These are phyloP conservation scores for Tetraselmis chui DNA, from an alignment of 139 green algal species.

Conservation along the genomic window DNA sequence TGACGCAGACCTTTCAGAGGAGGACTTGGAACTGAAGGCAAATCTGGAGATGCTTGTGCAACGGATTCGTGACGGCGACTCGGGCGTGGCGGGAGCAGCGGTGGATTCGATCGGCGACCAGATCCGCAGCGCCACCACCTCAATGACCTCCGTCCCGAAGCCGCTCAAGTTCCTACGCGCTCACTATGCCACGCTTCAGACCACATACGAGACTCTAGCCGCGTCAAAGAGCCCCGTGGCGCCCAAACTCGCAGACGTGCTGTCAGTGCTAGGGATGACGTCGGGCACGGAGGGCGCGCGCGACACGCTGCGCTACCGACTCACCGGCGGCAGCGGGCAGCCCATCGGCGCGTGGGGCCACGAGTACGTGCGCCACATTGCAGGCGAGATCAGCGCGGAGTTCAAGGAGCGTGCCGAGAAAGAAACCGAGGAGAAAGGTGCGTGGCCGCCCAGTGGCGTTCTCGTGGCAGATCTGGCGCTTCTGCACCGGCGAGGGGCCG, in stretches of 20 bases:
- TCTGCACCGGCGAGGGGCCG: too few species aligned
- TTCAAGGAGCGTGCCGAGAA: conserved; percentile 45
- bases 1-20: conserved; percentile 72
- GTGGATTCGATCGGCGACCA: conserved; percentile 46
- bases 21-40: conserved; percentile 83
- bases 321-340: conserved; percentile 27
- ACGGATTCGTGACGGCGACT: conserved; percentile 41
- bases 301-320: conserved; percentile 78
- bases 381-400: conserved; percentile 80
- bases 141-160: conserved; percentile 98
- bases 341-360: conserved; percentile 81
- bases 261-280: conserved; percentile 94
- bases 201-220: conserved; percentile 46
- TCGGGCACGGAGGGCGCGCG: conserved; percentile 51
- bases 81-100: conserved; percentile 41
- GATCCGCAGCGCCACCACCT: conserved; percentile 80
- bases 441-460: not conserved
- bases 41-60: conserved; percentile 89
- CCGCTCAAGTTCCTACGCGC: conserved; percentile 94
- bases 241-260: conserved; percentile 79
- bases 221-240: conserved; percentile 25
- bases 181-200: conserved; percentile 77
- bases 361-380: conserved; percentile 92
- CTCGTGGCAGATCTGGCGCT: not conserved
- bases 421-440: conserved; percentile 10